These are phyloP conservation scores for Sambucus nigra DNA, from an alignment of 129 eudicot genomes.

Conservation along the genomic window DNA sequence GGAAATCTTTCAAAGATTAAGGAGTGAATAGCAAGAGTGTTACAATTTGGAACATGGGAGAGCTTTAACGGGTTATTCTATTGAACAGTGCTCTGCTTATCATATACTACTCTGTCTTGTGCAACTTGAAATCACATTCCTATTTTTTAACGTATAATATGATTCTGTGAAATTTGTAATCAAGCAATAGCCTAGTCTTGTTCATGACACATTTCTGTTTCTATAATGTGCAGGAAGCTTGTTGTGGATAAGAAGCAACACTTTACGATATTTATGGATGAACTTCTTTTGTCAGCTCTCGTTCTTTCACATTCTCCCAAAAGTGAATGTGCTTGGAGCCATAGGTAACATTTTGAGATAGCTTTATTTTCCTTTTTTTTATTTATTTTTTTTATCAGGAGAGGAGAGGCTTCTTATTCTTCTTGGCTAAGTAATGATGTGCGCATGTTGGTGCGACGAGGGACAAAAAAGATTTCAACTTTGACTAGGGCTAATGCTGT, in stretches of 20 bases:
- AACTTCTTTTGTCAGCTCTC: slow-evolving; percentile 52
- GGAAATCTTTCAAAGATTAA: too few species aligned
- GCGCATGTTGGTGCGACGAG: not conserved
- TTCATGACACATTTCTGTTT: not conserved
- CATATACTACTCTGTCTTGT: not conserved
- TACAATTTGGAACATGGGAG: not conserved
- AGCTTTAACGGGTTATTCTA: not conserved
- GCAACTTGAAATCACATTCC: not conserved
- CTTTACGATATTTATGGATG: slow-evolving; percentile 32
- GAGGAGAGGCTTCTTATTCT: too few species aligned
- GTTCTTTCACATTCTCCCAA: slow-evolving; percentile 83
- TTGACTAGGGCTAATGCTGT: slow-evolving; percentile 8
- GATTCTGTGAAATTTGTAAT: not conserved
- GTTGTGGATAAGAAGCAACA: slow-evolving; percentile 46
- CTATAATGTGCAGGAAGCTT: slow-evolving; percentile 50
- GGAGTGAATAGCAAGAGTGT: too few species aligned
- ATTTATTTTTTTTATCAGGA: too few species aligned
- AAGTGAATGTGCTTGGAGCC: slow-evolving; percentile 91
- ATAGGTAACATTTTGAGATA: slow-evolving; percentile 47
- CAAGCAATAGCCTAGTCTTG: not conserved
- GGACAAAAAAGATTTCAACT: not conserved
- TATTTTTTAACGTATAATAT: not conserved
- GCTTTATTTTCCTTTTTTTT: slow-evolving; percentile 10
- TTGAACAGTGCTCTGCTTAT: not conserved
- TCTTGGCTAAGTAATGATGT: not conserved